Conservation (phyloP, 805 yeast genomes). For the Candida coquimbonensis region DNA sequence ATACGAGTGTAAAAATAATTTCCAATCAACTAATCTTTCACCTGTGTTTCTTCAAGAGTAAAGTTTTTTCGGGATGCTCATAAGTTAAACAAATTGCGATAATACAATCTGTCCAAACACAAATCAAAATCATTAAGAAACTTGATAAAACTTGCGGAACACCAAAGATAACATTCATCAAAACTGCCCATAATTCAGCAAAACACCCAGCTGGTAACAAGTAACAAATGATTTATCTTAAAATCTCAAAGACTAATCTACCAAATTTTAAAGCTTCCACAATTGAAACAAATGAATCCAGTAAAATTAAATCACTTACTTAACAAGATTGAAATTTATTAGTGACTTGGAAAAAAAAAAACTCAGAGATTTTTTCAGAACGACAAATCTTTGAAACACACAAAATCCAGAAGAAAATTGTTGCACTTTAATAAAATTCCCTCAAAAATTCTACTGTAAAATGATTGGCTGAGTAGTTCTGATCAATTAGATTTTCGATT, state of each 20-base stretch:
- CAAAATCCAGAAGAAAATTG: too few relatives aligned
- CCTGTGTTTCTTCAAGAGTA: slow-evolving; percentile 34
- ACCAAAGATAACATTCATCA: slow-evolving; percentile 41
- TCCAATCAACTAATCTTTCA: slow-evolving; percentile 34
- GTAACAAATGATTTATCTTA: slow-evolving; percentile 39
- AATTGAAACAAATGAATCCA: slow-evolving; percentile 24
- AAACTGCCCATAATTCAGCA: slow-evolving; percentile 45
- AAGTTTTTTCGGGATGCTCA: slow-evolving; percentile 37
- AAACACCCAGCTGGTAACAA: slow-evolving; percentile 47
- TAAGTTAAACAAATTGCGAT: slow-evolving; percentile 38
- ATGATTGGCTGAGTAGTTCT: too few relatives aligned
- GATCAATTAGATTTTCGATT: too few relatives aligned
- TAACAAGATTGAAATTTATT: too few relatives aligned
- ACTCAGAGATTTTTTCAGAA: too few relatives aligned
- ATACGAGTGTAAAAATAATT: slow-evolving; percentile 36
- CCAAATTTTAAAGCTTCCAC: slow-evolving; percentile 36
- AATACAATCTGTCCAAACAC: slow-evolving; percentile 40
- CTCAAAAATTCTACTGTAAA: too few relatives aligned
- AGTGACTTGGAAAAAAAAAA: too few relatives aligned
- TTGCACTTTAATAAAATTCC: too few relatives aligned
- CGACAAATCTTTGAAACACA: too few relatives aligned
- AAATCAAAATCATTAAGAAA: slow-evolving; percentile 44
- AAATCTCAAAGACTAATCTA: slow-evolving; percentile 41
- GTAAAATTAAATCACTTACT: slow-evolving; percentile 16
- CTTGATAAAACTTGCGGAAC: slow-evolving; percentile 43